Conservation (phyloP, 2,329 filamentous ascomycete species). For the Neonectria hederae region DNA sequence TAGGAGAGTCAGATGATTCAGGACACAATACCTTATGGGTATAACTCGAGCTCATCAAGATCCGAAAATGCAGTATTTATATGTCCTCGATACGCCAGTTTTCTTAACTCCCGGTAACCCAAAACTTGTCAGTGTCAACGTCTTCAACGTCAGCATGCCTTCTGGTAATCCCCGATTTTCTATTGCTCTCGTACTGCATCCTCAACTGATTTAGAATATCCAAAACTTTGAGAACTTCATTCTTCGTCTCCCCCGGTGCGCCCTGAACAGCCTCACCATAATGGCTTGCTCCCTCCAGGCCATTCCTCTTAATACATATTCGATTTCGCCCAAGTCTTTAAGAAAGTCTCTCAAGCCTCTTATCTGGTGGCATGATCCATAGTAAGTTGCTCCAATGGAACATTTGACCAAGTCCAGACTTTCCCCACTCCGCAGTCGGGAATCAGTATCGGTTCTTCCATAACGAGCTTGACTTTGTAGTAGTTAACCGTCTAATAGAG, state of each 20-base stretch:
- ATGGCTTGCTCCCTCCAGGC: neutral
- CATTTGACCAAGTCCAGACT: neutral
- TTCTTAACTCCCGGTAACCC: neutral
- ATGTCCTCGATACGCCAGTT: neutral
- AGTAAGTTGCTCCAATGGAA: neutral
- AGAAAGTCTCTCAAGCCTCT: neutral
- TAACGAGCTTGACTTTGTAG: neutral
- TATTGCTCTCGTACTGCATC: neutral
- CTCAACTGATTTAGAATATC: neutral
- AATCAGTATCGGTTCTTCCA: neutral
- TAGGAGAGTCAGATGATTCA: neutral
- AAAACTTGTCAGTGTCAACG: neutral
- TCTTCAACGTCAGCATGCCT: neutral
- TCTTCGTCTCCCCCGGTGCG: neutral
- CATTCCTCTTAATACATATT: neutral
- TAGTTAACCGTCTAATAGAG: neutral
- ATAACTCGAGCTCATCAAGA: too few species aligned
- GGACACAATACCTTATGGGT: neutral
- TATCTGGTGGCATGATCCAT: neutral
- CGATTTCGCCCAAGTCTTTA: neutral
- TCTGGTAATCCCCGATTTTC: fast-evolving
- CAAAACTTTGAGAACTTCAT: neutral
- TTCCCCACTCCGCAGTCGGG: too few species aligned
- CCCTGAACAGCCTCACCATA: neutral
- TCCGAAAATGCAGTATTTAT: neutral